Conservation (phyloP, 1,284 basidiomycete genomes). For the Melampsora larici-populina region DNA sequence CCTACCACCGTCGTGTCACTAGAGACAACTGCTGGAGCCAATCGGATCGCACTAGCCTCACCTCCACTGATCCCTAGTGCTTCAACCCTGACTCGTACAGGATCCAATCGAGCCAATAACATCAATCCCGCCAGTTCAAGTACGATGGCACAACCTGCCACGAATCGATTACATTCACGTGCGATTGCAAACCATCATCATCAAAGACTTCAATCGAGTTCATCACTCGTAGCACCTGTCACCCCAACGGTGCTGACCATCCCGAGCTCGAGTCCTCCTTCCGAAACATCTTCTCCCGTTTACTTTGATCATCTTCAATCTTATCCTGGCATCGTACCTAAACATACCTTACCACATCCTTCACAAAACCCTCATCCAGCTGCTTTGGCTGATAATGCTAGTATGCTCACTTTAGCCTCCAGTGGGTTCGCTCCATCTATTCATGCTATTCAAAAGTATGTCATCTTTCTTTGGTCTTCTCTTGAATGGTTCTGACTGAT, state of each 20-base stretch:
- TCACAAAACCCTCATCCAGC: slow-evolving; percentile 43
- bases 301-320: background rate
- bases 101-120: background rate
- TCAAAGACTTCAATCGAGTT: slow-evolving; percentile 17
- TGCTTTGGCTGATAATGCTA: slow-evolving; percentile 39
- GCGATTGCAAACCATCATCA: slow-evolving; percentile 1
- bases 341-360: slow-evolving; percentile 34
- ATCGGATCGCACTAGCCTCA: slow-evolving; percentile 35
- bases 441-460: slow-evolving; percentile 35
- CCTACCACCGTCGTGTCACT: slow-evolving; percentile 41
- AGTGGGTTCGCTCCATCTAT: slow-evolving; percentile 37
- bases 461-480: background rate
- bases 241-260: slow-evolving; percentile 18
- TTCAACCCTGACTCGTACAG: background rate
- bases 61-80: slow-evolving; percentile 4
- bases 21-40: slow-evolving; percentile 11
- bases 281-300: background rate
- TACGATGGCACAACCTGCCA: slow-evolving; percentile 20
- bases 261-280: background rate
- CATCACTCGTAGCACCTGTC: background rate
- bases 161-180: background rate
- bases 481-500: background rate
- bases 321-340: slow-evolving; percentile 32
- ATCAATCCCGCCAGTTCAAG: background rate
- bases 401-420: slow-evolving; percentile 39